Evolutionary conservation across 1,284 basidiomycete genomes (phyloP).

Genomic region (Chondrostereum purpureum): DNA sequence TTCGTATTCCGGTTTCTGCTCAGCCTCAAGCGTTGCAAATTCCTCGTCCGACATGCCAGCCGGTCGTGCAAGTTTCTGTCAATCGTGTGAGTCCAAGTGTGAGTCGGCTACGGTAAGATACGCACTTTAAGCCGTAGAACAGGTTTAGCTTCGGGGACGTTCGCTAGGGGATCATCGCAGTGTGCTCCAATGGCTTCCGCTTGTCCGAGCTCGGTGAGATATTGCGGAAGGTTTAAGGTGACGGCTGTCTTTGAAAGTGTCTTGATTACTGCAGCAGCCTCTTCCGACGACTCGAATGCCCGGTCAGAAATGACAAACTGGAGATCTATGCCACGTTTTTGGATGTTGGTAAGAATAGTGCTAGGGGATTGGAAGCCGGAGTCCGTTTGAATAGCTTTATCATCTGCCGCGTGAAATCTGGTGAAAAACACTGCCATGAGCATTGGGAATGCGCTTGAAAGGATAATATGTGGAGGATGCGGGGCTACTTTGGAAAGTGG

Average conservation of each 20-base stretch:
- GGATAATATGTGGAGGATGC: too few species aligned
- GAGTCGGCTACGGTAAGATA: slow-evolving; percentile 9
- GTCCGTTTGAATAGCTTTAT: slow-evolving; percentile 13
- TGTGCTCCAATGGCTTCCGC: slow-evolving; percentile 39
- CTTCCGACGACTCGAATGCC: slow-evolving; percentile 45
- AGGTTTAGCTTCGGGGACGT: slow-evolving; percentile 54
- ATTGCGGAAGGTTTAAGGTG: slow-evolving; percentile 39
- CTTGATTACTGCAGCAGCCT: slow-evolving; percentile 49
- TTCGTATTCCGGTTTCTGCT: slow-evolving; percentile 27
- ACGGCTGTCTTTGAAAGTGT: slow-evolving; percentile 55
- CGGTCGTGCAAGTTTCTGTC: not conserved
- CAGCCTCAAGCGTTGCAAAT: slow-evolving; percentile 12
- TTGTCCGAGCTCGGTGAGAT: slow-evolving; percentile 53
- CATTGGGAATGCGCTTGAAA: too few species aligned
- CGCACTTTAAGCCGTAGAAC: slow-evolving; percentile 31
- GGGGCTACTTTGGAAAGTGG: too few species aligned
- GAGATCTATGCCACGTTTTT: slow-evolving; percentile 45
- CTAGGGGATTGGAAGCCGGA: slow-evolving; percentile 6
- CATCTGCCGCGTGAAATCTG: slow-evolving; percentile 36
- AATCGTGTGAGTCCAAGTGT: slow-evolving; percentile 9
- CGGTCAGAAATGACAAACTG: slow-evolving; percentile 51
- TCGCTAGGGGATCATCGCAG: slow-evolving; percentile 36
- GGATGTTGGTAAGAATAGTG: slow-evolving; percentile 40
- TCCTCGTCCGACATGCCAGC: not conserved
- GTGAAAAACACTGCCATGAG: too few species aligned